phyloP scores from a whole-genome alignment of 2,329 filamentous ascomycete genomes.

The Phoma herbarum region DNA sequence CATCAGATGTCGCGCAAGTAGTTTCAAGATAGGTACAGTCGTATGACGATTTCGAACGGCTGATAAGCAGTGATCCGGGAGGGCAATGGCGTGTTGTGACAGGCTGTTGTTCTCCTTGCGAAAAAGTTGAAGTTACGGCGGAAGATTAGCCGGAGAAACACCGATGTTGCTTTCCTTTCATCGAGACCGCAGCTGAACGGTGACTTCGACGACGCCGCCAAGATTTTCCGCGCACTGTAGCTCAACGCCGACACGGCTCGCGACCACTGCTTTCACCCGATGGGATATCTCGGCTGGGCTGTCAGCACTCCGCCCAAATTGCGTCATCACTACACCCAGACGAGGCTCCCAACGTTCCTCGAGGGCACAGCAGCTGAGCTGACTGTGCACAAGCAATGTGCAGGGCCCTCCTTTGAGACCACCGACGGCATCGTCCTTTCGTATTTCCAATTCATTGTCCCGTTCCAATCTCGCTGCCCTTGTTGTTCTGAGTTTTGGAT shows the following conservation, averaged over 20 bases:
- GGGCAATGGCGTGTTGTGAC: conserved; percentile 20
- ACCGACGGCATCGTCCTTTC: background rate
- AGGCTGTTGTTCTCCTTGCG: conserved; percentile 10
- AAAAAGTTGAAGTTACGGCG: conserved; percentile 7
- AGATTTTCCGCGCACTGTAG: background rate
- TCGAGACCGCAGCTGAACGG: background rate
- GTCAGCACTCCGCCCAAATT: background rate
- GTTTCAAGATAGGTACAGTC: background rate
- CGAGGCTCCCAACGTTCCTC: background rate
- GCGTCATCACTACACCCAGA: background rate
- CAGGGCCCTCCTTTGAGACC: background rate
- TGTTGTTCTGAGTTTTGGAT: background rate
- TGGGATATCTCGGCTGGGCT: background rate
- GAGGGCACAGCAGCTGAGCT: conserved; percentile 6
- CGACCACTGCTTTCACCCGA: background rate
- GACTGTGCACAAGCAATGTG: conserved; percentile 4
- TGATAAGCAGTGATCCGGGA: background rate
- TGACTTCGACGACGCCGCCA: conserved; percentile 1
- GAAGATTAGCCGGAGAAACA: conserved; percentile 5
- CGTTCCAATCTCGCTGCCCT: background rate
- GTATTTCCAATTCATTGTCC: background rate
- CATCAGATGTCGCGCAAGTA: conserved; percentile 7
- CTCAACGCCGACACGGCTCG: background rate
- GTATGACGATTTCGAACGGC: background rate
- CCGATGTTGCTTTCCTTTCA: background rate